Conservation (phyloP, 2,329 filamentous ascomycete genomes). For the Huntiella moniliformis region DNA sequence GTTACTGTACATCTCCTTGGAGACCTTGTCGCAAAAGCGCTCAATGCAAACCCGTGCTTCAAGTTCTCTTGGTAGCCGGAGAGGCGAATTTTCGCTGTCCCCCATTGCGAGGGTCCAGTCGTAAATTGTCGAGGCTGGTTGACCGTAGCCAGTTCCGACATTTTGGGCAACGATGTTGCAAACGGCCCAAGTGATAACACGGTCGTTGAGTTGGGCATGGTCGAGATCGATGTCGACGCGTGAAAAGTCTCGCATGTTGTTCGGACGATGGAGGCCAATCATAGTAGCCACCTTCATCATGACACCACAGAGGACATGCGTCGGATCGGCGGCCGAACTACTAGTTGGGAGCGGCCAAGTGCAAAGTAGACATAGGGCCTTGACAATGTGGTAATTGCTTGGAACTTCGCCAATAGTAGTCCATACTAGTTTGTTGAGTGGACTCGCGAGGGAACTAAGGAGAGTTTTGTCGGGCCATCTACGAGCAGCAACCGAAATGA, state of each 20-base stretch:
- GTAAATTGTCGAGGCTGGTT: slow-evolving; percentile 60
- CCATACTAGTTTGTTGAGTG: slow-evolving; percentile 56
- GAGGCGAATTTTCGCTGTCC: slow-evolving; percentile 27
- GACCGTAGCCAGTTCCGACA: slow-evolving; percentile 67
- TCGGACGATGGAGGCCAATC: slow-evolving; percentile 63
- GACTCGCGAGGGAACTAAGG: slow-evolving; percentile 47
- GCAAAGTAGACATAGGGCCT: slow-evolving; percentile 61
- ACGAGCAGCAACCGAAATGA: slow-evolving; percentile 55
- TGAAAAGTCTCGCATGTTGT: slow-evolving; percentile 68
- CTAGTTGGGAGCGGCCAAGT: slow-evolving; percentile 73
- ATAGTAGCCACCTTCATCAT: slow-evolving; percentile 81
- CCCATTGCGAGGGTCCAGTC: slow-evolving; percentile 50
- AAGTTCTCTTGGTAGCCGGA: slow-evolving; percentile 41
- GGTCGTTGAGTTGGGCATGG: slow-evolving; percentile 60
- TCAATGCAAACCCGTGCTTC: slow-evolving; percentile 53
- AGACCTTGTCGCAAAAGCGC: slow-evolving; percentile 58
- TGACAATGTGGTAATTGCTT: slow-evolving; percentile 62
- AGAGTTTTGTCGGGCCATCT: slow-evolving; percentile 48
- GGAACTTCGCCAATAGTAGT: slow-evolving; percentile 59
- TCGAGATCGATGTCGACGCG: slow-evolving; percentile 55
- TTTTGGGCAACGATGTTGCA: slow-evolving; percentile 72
- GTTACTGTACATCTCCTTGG: slow-evolving; percentile 63
- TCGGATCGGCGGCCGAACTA: slow-evolving; percentile 61
- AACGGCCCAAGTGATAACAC: slow-evolving; percentile 65
- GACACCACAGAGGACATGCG: slow-evolving; percentile 61